Base-by-base conservation (phyloP, 352 stramenopile genomes). In the Elongisporangium undulatum region DNA sequence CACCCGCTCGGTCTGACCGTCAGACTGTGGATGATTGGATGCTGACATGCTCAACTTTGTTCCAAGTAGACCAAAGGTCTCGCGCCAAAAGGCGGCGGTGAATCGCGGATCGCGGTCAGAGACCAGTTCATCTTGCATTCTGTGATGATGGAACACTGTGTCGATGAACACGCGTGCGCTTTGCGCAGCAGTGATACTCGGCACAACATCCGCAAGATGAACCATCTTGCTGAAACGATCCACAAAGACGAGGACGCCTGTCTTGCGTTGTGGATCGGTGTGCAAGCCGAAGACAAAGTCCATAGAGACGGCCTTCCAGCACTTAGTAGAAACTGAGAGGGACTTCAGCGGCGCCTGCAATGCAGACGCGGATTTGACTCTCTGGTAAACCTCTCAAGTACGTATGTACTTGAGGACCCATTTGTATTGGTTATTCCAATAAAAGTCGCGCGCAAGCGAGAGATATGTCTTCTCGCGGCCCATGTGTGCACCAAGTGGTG, bases 141-240 rank as follows among this genome's bases (percentile, higher is more conserved):
- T 55, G n/a, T 68, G 66, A n/a, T 56, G 56, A 1, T 52, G 49
- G 20, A 74, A 72, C 0, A 70, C 59, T 17, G 15, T 22, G 24
- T 78, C 67, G 1, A 78, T 1, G 34, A 76, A 76, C 17, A 76
- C 17, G 21, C 5, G 7, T 0, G 64, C 66, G 29, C 23, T 62
- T 17, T 57, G 50, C 8, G 58, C 59, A 12, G 59, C 69, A 0
- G 63, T 63, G 41, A 74, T 62, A 0, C 49, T 51, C 0, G n/a
- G 1, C 0, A 17, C 0, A 0, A 69, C 64, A 0, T 56, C 16
- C 16, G 54, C 50, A 24, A 73, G 57, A 22, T 75, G 59, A 0
- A 67, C 19, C 60, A 68, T 74, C 56, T 72, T 76, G 39, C 60
- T 75, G 45, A 75, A 61, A 7, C 58, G 61, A 12, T 75, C 61